A percentile compares a stretch with the other conserved stretches of the same genome.
Evolutionary conservation across 768 basidiomycete genomes (phyloP).

Genomic region (Megacollybia marginata): DNA sequence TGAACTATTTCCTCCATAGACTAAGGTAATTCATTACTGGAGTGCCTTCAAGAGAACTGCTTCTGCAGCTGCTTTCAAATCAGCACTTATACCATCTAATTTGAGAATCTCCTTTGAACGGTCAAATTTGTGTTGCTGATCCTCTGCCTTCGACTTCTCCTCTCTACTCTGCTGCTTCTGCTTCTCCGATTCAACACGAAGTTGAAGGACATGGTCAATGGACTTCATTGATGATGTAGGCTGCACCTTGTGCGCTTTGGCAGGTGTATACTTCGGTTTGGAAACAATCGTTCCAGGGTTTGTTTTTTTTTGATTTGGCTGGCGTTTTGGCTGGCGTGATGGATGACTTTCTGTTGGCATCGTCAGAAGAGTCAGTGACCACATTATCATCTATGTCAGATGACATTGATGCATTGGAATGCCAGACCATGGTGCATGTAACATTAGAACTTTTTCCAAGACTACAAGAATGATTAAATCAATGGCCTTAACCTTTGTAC

Average conservation of each 20-base stretch:
- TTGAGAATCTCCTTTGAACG: neutral
- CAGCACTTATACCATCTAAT: neutral
- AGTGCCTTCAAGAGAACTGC: neutral
- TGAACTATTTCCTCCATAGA: conserved; percentile 4
- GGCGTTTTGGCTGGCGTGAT: neutral
- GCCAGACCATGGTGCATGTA: neutral
- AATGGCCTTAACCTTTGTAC: neutral
- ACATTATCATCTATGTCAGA: too few relatives aligned
- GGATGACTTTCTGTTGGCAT: neutral
- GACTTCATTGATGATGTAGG: too few relatives aligned
- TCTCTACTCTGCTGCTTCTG: neutral
- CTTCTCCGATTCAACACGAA: neutral
- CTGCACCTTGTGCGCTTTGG: too few relatives aligned
- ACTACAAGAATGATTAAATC: neutral
- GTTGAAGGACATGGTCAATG: too few relatives aligned
- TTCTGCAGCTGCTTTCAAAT: neutral
- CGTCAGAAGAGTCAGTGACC: neutral
- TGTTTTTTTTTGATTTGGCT: too few relatives aligned
- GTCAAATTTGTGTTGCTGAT: neutral
- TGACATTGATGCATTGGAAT: neutral
- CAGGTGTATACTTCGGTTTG: too few relatives aligned
- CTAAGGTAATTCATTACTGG: neutral
- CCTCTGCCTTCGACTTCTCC: neutral
- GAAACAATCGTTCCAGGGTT: too few relatives aligned
- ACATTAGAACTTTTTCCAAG: neutral